Base-by-base conservation (phyloP, 805 yeast genomes). In the Myxozyma sirexii region DNA sequence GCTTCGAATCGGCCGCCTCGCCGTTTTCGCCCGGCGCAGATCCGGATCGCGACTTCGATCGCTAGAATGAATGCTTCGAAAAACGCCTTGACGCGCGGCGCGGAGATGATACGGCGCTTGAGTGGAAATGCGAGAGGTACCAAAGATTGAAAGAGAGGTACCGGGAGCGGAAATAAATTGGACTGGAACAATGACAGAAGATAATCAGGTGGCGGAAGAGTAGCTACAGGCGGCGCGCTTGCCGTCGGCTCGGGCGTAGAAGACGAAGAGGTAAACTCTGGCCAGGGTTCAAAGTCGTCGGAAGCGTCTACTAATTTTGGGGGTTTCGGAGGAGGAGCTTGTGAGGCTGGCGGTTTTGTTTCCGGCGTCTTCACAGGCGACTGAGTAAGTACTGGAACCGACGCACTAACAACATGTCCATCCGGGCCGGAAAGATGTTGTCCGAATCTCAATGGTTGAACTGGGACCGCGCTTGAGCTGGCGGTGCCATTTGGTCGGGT, bases 21-120 rank as follows among this genome's bases (percentile, higher is more conserved):
- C 4, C 66, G 66, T 19, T 46, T 55, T 2, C 66, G 56, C 4
- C 66, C 66, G 4, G 66, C 66, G 37, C 65, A 56, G 31, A 63
- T 63, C 10, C 66, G 64, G 10, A 54, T 42, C 13, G 66, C 65
- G 41, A 63, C 60, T 37, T 61, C 55, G 7, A 47, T 54, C 6
- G 59, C 66, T 19, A 38, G 26, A 15, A 60, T 29, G 24, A 63
- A 45, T 7, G 56, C 59, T 24, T 45, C 50, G 23, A 63, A 62
- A 44, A 61, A 62, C 31, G 17, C n/a, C 41, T 51, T 50, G 31
- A 61, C 62, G n/a, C 29, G 31, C 13, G 59, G 54, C 17, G 57
- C 33, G 5, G 66, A 60, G 8, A 63, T 44, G 21, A 63, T 55
- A 12, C 66, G 46, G 5, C 66, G 56, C 23, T 52, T 56, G 44